Percentiles rank a stretch among this genome's conserved stretches.
These are phyloP conservation scores for Cynara cardunculus DNA, from an alignment of 129 eudicot genomes.

Conservation along the genomic window DNA sequence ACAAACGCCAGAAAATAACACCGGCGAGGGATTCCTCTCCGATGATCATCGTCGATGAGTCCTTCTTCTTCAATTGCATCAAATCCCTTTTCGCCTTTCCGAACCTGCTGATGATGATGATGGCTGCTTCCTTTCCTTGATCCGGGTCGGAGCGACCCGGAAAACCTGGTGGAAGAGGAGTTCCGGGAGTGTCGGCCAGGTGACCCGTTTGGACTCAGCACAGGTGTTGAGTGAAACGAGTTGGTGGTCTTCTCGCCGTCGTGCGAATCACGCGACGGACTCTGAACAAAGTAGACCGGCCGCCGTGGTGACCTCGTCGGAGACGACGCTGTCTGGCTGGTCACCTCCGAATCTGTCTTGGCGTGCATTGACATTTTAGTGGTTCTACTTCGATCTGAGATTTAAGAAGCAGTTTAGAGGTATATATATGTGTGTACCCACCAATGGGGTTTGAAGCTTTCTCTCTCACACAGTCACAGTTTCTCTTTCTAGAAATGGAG, in stretches of 20 bases:
- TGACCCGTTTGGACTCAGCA: slow-evolving; percentile 89
- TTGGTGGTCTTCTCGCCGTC: slow-evolving; percentile 96
- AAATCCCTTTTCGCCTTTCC: slow-evolving; percentile 56
- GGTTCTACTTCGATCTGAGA: background rate
- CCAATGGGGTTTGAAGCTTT: slow-evolving; percentile 22
- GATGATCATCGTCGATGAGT: slow-evolving; percentile 65
- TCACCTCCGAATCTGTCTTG: slow-evolving; percentile 92
- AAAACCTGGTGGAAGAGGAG: slow-evolving; percentile 90
- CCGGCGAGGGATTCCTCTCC: slow-evolving; percentile 55
- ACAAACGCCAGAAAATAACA: slow-evolving; percentile 75
- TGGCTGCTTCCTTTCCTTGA: slow-evolving; percentile 46
- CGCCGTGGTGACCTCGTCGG: slow-evolving; percentile 79
- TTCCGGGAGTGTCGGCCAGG: slow-evolving; percentile 97
- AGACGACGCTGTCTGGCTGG: slow-evolving; percentile 89
- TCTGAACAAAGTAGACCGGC: slow-evolving; percentile 86
- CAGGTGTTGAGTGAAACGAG: slow-evolving; percentile 96
- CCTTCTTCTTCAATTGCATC: slow-evolving; percentile 99
- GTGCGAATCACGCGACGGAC: slow-evolving; percentile 96
- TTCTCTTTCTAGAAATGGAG: slow-evolving; percentile 8
- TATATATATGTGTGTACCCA: background rate
- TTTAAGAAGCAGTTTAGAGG: background rate
- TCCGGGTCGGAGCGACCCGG: slow-evolving; percentile 93
- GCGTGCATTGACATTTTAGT: slow-evolving; percentile 71
- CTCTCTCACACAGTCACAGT: background rate
- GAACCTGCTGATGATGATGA: slow-evolving; percentile 32